These are phyloP conservation scores for Alternaria postmessia DNA, from an alignment of 2,329 filamentous ascomycete genomes.

Conservation along the genomic window DNA sequence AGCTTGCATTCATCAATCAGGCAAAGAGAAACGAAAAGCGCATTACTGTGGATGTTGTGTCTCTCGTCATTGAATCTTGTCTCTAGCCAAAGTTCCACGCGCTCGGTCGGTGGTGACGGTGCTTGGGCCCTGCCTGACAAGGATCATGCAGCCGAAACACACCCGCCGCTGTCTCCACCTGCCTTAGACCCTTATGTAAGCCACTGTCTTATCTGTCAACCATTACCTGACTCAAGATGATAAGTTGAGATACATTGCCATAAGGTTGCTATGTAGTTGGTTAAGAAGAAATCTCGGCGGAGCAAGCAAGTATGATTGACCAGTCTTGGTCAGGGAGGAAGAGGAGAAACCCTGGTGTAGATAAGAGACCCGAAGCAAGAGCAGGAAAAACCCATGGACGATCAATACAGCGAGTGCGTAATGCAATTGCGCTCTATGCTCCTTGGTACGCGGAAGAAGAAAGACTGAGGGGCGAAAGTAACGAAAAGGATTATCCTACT, in stretches of 20 bases:
- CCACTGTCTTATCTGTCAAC: not conserved
- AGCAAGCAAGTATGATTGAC: too few species aligned
- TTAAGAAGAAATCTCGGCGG: not conserved
- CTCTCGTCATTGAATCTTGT: slow-evolving; percentile 6
- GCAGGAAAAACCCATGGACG: not conserved
- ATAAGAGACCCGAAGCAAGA: not conserved
- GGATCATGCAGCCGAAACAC: slow-evolving; percentile 17
- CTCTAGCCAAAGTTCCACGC: slow-evolving; percentile 12
- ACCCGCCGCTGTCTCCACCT: slow-evolving; percentile 10
- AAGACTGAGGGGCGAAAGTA: not conserved
- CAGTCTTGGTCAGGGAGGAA: too few species aligned
- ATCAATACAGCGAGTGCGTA: not conserved
- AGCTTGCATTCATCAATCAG: not conserved
- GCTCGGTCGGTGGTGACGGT: slow-evolving; percentile 18
- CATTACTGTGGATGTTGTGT: slow-evolving; percentile 2
- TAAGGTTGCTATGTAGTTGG: not conserved
- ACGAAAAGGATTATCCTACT: not conserved
- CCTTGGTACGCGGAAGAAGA: not conserved
- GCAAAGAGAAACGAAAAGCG: slow-evolving; percentile 1
- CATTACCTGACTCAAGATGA: not conserved
- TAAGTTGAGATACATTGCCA: too few species aligned
- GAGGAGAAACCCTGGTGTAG: not conserved
- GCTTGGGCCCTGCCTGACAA: slow-evolving; percentile 15
- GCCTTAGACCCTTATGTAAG: slow-evolving; percentile 10
- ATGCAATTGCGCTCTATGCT: not conserved